A percentile compares a stretch with the other conserved stretches of the same genome.
These are phyloP conservation scores for Venturia carpophila DNA, from an alignment of 2,329 filamentous ascomycete species.

Conservation along the genomic window DNA sequence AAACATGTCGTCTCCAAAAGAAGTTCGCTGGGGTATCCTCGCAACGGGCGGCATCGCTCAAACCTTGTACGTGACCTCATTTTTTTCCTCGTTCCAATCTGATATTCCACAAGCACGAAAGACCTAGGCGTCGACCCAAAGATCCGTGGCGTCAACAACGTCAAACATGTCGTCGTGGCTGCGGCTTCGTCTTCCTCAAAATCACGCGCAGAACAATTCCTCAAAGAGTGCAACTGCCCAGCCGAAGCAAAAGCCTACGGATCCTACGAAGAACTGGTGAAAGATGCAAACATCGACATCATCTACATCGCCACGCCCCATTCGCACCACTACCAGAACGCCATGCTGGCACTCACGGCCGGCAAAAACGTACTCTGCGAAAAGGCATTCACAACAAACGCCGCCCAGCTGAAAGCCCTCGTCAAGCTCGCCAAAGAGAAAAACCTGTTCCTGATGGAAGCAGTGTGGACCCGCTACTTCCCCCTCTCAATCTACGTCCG, in stretches of 20 bases:
- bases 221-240: slow-evolving; percentile 62
- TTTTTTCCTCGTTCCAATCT: slow-evolving; percentile 11
- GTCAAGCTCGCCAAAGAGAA: slow-evolving; percentile 64
- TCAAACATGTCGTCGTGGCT: slow-evolving; percentile 69
- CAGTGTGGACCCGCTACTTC: slow-evolving; percentile 86
- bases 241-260: slow-evolving; percentile 64
- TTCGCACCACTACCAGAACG: slow-evolving; percentile 88
- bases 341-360: slow-evolving; percentile 72
- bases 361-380: slow-evolving; percentile 88
- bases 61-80: slow-evolving; percentile 31
- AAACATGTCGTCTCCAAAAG: slow-evolving; percentile 25
- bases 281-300: slow-evolving; percentile 71
- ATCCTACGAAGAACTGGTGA: slow-evolving; percentile 73
- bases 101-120: slow-evolving; percentile 27
- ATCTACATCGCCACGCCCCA: slow-evolving; percentile 87
- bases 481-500: slow-evolving; percentile 70
- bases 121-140: slow-evolving; percentile 70
- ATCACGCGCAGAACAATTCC: slow-evolving; percentile 62
- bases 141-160: slow-evolving; percentile 59
- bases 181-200: slow-evolving; percentile 71
- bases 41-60: slow-evolving; percentile 43
- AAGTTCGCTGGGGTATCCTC: slow-evolving; percentile 39
- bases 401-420: slow-evolving; percentile 64
- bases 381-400: slow-evolving; percentile 82
- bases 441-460: slow-evolving; percentile 45